Conservation (phyloP, 2,329 filamentous ascomycete genomes). For the Colletotrichum lentis region DNA sequence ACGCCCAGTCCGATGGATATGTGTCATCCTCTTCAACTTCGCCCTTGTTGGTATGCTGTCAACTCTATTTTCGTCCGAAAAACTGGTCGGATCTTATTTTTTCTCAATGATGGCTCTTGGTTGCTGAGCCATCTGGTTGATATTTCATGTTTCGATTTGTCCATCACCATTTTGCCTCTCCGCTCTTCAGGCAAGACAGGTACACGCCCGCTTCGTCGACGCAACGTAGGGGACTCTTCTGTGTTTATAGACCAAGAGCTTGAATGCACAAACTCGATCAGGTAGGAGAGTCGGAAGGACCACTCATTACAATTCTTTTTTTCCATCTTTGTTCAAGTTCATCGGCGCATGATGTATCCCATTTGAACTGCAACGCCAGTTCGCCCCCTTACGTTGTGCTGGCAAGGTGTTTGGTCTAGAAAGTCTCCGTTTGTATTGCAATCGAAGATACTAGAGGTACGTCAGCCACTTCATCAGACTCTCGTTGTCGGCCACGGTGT, state of each 20-base stretch:
- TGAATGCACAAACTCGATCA: background rate
- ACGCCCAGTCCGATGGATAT: conserved; percentile 22
- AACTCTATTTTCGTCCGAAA: conserved; percentile 42
- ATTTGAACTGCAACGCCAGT: too few species aligned
- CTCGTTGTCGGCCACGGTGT: too few species aligned
- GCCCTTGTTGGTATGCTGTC: conserved; percentile 12
- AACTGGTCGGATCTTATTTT: conserved; percentile 46
- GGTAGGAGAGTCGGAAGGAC: background rate
- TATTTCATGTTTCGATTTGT: background rate
- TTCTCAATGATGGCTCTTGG: conserved; percentile 29
- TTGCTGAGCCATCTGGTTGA: background rate
- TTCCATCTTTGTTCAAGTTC: too few species aligned
- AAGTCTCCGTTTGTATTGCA: too few species aligned
- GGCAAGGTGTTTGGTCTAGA: too few species aligned
- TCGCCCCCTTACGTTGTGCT: too few species aligned
- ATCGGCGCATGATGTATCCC: too few species aligned
- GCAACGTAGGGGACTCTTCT: background rate
- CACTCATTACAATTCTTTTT: too few species aligned
- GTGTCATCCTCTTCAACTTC: conserved; percentile 17
- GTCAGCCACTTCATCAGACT: too few species aligned
- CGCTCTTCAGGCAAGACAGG: background rate
- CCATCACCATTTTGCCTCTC: background rate
- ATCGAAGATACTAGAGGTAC: too few species aligned
- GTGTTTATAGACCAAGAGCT: background rate
- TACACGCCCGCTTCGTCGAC: background rate